Evolutionary conservation across 2,329 filamentous ascomycete genomes (phyloP), one percentile per base, ranked within the genome.

Genomic region (Fusarium torulosum): DNA sequence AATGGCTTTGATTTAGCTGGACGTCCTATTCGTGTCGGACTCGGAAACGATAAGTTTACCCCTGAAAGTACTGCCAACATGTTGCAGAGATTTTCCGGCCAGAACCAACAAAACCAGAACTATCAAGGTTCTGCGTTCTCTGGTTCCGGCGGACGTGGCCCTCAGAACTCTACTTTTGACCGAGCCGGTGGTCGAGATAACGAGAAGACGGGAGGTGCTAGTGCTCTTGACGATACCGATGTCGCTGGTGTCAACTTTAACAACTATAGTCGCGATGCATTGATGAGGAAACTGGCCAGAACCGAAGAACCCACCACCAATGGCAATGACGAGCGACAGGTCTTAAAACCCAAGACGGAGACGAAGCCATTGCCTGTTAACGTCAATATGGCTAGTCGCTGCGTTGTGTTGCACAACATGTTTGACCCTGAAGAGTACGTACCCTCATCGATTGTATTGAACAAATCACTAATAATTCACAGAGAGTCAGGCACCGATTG

Each of bases 41-140:
- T 99, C 84, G 96, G 96, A 82, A 99, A 97, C 84, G 96, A 99
- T 92, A 98, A 98, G 88, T 98, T 98, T 83, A 98, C 94, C 81
- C 92, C 94, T 76, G 96, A 98, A 83, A 96, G 94, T 81, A 97
- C 93, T 81, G 91, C 93, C 79, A 94, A 93, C 82, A 88, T 97
- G 78, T 84, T 97, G 77, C 93, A 96, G 84, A 93, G 93, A 82
- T 96, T 97, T 84, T 91, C 93, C 79, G 91, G 91, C 77, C 90
- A 92, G 45, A 63, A 63, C 20, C 60, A 63, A 80, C 60, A 63
- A 80, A 90, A 88, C 80, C 86, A 86, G 81, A 87, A 88, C 78
- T 96, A 90, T 79, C 93, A 97, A 83, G 93, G 93, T 78, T 97
- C 94, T 66, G 89, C 91, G 51, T 97, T 97, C 80, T 97, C 93